Conservation (phyloP, 179 eudicot species). For the Camellia oleifera region DNA sequence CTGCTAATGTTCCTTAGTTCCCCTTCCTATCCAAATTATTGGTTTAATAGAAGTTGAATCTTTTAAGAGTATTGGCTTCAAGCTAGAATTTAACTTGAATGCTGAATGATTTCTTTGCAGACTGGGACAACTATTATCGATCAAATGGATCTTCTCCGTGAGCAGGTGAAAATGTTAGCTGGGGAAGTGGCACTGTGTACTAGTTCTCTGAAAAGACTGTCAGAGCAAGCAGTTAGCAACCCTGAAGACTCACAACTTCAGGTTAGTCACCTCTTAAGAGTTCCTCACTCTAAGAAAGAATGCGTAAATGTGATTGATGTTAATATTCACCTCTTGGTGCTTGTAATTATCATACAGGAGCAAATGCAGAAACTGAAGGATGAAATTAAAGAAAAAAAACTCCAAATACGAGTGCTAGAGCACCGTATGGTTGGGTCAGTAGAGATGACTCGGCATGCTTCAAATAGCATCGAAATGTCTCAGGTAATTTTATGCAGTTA, state of each 20-base stretch:
- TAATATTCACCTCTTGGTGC: constrained; percentile 5
- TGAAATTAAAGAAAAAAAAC: constrained; percentile 55
- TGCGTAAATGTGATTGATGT: background rate
- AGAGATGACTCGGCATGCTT: constrained; percentile 34
- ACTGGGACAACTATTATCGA: constrained; percentile 49
- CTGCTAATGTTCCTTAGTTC: background rate
- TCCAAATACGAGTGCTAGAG: constrained; percentile 48
- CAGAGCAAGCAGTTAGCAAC: constrained; percentile 41
- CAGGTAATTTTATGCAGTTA: constrained; percentile 37
- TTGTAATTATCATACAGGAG: constrained; percentile 22
- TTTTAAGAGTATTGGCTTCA: background rate
- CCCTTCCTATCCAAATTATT: background rate
- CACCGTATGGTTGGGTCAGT: constrained; percentile 52
- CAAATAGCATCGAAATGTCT: constrained; percentile 36
- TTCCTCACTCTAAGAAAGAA: background rate
- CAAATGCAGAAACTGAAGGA: constrained; percentile 44
- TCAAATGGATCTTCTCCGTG: constrained; percentile 53
- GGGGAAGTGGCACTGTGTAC: constrained; percentile 55
- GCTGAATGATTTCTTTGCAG: constrained; percentile 30
- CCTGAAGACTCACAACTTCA: constrained; percentile 41
- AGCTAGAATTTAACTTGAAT: constrained; percentile 7
- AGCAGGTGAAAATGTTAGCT: constrained; percentile 59
- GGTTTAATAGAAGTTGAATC: background rate
- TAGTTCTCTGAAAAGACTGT: constrained; percentile 48
- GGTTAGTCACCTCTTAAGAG: constrained; percentile 30